phyloP scores from a whole-genome alignment of 2,329 filamentous ascomycete genomes.

The Penicillium sp. region DNA sequence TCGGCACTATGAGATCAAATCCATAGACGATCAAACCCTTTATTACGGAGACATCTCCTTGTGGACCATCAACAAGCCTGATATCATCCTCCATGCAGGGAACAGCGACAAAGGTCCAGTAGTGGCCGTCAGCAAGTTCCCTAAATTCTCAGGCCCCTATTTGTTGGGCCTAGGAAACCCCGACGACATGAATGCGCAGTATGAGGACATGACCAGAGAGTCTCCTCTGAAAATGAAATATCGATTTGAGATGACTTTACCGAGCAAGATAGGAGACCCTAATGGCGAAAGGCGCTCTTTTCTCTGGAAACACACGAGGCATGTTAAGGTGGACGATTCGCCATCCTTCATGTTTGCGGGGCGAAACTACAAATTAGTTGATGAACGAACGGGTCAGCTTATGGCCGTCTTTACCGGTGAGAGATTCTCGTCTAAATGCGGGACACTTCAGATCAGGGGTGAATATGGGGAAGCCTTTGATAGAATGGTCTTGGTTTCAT shows the following conservation, averaged over 20 bases:
- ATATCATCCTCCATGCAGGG: slow-evolving; percentile 14
- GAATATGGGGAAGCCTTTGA: slow-evolving; percentile 17
- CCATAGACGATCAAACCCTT: slow-evolving; percentile 4
- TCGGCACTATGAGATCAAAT: slow-evolving; percentile 15
- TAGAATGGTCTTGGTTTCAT: slow-evolving; percentile 17
- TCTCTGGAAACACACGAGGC: slow-evolving; percentile 29
- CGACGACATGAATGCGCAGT: slow-evolving; percentile 16
- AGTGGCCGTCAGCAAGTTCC: slow-evolving; percentile 24
- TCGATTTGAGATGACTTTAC: slow-evolving; percentile 22
- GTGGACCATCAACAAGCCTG: slow-evolving; percentile 15
- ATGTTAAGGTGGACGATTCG: slow-evolving; percentile 19
- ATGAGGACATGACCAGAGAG: slow-evolving; percentile 26
- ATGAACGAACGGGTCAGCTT: slow-evolving; percentile 13
- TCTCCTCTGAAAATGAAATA: slow-evolving; percentile 20
- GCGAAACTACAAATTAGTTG: slow-evolving; percentile 28
- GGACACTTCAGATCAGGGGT: slow-evolving; percentile 15
- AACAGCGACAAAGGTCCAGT: slow-evolving; percentile 9
- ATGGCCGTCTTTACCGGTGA: slow-evolving; percentile 18
- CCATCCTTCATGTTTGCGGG: slow-evolving; percentile 11
- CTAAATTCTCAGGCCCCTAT: slow-evolving; percentile 20
- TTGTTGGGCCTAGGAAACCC: slow-evolving; percentile 29
- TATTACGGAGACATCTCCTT: slow-evolving; percentile 13
- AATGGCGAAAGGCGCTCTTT: slow-evolving; percentile 16
- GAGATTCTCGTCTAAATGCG: slow-evolving; percentile 9
- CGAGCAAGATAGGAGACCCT: background rate